Conservation (phyloP, 345 rosid species). For the Salix caprea region DNA sequence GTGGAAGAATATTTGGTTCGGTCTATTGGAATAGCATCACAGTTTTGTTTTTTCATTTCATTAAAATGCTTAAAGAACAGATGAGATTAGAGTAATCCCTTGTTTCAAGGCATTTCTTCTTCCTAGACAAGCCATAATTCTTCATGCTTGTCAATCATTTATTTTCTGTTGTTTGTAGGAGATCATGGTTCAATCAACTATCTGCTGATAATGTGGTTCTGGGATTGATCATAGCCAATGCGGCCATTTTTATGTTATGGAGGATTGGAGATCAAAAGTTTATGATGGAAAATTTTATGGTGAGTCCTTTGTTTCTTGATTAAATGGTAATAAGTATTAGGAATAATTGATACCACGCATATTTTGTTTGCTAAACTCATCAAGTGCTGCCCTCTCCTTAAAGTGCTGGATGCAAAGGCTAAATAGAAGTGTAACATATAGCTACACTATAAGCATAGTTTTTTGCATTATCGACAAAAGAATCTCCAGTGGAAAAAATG, state of each 20-base stretch:
- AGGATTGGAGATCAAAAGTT: conserved; percentile 46
- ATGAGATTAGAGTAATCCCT: neutral
- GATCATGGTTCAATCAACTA: conserved; percentile 45
- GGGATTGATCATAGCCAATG: conserved; percentile 62
- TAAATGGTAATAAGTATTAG: neutral
- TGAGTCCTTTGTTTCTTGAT: conserved; percentile 31
- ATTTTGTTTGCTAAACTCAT: conserved; percentile 1
- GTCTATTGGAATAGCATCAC: neutral
- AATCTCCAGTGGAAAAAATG: neutral
- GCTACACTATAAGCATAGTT: neutral
- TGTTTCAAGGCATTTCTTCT: neutral
- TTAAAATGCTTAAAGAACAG: neutral
- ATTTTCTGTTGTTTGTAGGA: conserved; percentile 47
- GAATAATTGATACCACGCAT: neutral
- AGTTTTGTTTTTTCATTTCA: neutral
- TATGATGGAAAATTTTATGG: conserved; percentile 79
- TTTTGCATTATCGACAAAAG: neutral
- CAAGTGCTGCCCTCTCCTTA: neutral
- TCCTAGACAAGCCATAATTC: neutral
- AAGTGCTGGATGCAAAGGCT: neutral
- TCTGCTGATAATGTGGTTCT: conserved; percentile 46
- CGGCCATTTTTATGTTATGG: conserved; percentile 72
- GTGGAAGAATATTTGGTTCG: neutral
- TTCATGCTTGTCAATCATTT: conserved; percentile 10
- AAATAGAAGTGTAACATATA: neutral